Conservation (phyloP, 768 basidiomycete genomes). For the Mycena vulgaris region DNA sequence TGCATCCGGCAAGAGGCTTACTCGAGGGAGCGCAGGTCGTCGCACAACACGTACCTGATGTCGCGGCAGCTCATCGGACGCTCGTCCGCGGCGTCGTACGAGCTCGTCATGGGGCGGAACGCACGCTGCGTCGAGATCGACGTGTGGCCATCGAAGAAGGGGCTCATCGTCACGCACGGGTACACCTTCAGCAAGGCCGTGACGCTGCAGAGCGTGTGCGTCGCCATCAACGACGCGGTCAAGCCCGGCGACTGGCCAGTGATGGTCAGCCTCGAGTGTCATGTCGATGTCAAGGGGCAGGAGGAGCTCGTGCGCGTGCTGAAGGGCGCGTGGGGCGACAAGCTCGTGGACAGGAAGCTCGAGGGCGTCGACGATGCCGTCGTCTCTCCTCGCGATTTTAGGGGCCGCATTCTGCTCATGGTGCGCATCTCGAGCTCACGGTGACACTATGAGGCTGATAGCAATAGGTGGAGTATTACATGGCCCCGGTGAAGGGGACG, state of each 20-base stretch:
- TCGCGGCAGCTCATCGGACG: constrained; percentile 70
- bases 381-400: constrained; percentile 63
- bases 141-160: constrained; percentile 71
- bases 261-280: constrained; percentile 74
- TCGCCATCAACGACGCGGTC: constrained; percentile 64
- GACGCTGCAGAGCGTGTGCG: constrained; percentile 66
- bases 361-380: constrained; percentile 54
- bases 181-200: constrained; percentile 70
- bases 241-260: constrained; percentile 66
- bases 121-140: constrained; percentile 79
- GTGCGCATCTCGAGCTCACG: constrained; percentile 47
- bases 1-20: not conserved
- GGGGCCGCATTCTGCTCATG: constrained; percentile 72
- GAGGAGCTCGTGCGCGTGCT: constrained; percentile 68
- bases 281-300: constrained; percentile 67
- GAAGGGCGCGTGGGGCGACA: constrained; percentile 66
- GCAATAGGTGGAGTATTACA: constrained; percentile 70
- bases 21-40: constrained; percentile 58
- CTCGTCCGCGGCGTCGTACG: constrained; percentile 68
- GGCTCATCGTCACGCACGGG: constrained; percentile 74
- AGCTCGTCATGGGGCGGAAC: constrained; percentile 64
- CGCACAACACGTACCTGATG: constrained; percentile 78
- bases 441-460: not conserved
- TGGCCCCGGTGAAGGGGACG: constrained; percentile 45
- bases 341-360: constrained; percentile 60